Evolutionary conservation across 352 stramenopile species (phyloP).

Genomic region (Aphanomyces cochlioides): DNA sequence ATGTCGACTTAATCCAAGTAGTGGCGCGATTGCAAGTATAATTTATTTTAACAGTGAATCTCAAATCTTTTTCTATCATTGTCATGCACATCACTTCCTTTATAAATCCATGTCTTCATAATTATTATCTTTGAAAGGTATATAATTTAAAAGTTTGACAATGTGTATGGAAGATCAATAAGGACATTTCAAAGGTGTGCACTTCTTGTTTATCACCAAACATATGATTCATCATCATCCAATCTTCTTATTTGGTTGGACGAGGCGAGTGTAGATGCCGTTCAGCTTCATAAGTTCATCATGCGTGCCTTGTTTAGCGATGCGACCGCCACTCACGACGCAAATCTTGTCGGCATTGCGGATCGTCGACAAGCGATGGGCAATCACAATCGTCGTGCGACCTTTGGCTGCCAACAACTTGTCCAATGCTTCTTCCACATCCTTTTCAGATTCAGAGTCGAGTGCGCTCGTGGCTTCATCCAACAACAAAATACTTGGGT

Average conservation of each 20-base stretch:
- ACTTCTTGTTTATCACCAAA: too few species aligned
- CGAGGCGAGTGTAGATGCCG: conserved; percentile 37
- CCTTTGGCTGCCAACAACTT: conserved; percentile 30
- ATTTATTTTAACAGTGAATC: too few species aligned
- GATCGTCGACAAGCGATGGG: conserved; percentile 71
- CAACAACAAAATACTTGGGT: conserved; percentile 41
- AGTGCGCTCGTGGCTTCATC: conserved; percentile 85
- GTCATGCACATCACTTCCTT: too few species aligned
- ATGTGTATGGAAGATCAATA: too few species aligned
- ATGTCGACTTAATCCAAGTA: too few species aligned
- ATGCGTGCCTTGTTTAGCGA: conserved; percentile 33
- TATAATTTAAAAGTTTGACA: too few species aligned
- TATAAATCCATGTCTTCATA: too few species aligned
- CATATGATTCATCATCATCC: too few species aligned
- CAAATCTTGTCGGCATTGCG: conserved; percentile 55
- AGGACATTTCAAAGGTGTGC: too few species aligned
- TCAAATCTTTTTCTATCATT: too few species aligned
- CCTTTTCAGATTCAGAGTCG: conserved; percentile 72
- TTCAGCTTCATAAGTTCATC: conserved; percentile 26
- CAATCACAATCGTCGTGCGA: conserved; percentile 17
- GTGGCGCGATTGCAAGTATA: too few species aligned
- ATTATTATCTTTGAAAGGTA: too few species aligned
- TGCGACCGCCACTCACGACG: conserved; percentile 27
- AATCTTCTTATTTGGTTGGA: background rate
- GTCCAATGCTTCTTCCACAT: conserved; percentile 69